These are phyloP conservation scores for Retiboletus flavoniger DNA, from an alignment of 1,284 basidiomycete genomes.

Conservation along the genomic window DNA sequence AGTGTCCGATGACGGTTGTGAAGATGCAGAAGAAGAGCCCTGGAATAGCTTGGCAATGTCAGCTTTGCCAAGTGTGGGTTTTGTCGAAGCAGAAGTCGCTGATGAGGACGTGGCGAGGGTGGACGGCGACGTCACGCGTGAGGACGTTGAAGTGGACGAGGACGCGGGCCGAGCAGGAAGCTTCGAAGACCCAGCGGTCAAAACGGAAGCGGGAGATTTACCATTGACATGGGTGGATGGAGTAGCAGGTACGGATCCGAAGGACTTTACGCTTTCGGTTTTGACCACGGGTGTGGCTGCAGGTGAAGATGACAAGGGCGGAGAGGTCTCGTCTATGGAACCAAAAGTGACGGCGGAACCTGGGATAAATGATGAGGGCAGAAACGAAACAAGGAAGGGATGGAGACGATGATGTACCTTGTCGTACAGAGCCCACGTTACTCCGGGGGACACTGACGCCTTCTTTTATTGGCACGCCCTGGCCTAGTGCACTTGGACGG, in stretches of 20 bases:
- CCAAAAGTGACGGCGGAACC: conserved; percentile 76
- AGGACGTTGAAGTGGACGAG: conserved; percentile 37
- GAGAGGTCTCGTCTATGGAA: conserved; percentile 73
- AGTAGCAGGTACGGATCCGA: conserved; percentile 61
- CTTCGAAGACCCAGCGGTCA: conserved; percentile 29
- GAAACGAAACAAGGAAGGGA: neutral
- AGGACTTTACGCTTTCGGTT: conserved; percentile 73
- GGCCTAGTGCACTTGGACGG: conserved; percentile 67
- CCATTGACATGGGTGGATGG: conserved; percentile 54
- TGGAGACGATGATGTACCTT: conserved; percentile 43
- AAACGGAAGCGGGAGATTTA: conserved; percentile 39
- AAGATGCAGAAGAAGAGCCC: conserved; percentile 36
- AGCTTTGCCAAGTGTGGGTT: conserved; percentile 42
- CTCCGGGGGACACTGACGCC: conserved; percentile 62
- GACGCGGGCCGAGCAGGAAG: conserved; percentile 35
- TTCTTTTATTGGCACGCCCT: conserved; percentile 70
- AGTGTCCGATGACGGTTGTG: conserved; percentile 34
- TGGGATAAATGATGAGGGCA: conserved; percentile 28
- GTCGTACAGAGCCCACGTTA: conserved; percentile 60
- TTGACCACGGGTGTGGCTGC: conserved; percentile 62
- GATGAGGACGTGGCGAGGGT: conserved; percentile 27
- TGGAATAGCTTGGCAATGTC: conserved; percentile 73
- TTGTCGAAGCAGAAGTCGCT: conserved; percentile 36
- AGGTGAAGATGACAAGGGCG: conserved; percentile 69
- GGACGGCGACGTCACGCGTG: conserved; percentile 33